Percentiles rank a stretch among this genome's conserved stretches.
These are phyloP conservation scores for Atkinsonella texensis DNA, from an alignment of 2,329 filamentous ascomycete species.

Conservation along the genomic window DNA sequence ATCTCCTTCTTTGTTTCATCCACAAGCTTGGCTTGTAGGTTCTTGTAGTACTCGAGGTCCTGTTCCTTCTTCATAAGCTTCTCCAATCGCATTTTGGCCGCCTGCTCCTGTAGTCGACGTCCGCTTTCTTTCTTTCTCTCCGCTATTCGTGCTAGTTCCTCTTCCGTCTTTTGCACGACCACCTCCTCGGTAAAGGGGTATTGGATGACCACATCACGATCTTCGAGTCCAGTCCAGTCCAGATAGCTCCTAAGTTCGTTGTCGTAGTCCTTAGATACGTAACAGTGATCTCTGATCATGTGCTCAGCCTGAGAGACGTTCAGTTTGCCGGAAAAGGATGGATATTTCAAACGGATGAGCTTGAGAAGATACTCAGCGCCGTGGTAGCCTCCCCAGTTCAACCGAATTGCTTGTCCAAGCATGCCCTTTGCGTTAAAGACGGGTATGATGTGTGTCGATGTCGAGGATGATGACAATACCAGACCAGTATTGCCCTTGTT, in stretches of 20 bases:
- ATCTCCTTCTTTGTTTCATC: conserved; percentile 85
- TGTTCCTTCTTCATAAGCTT: conserved; percentile 93
- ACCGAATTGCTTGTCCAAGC: conserved; percentile 69
- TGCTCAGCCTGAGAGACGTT: conserved; percentile 79
- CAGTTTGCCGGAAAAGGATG: conserved; percentile 74
- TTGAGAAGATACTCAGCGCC: conserved; percentile 84
- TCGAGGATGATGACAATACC: conserved; percentile 84
- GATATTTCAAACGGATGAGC: conserved; percentile 83
- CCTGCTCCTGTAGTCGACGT: conserved; percentile 82
- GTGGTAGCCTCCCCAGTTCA: conserved; percentile 93
- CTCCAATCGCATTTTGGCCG: conserved; percentile 92
- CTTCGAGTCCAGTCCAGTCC: conserved; percentile 86
- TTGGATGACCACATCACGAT: conserved; percentile 79
- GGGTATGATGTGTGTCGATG: conserved; percentile 88
- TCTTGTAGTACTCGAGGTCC: conserved; percentile 86
- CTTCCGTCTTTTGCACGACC: conserved; percentile 81
- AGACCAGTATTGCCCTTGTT: conserved; percentile 82
- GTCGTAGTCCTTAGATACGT: conserved; percentile 76
- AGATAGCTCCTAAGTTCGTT: conserved; percentile 63
- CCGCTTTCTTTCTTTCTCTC: conserved; percentile 95
- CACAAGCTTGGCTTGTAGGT: conserved; percentile 59
- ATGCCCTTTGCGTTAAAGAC: conserved; percentile 79
- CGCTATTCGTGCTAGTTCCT: conserved; percentile 79
- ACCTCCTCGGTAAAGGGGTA: conserved; percentile 91
- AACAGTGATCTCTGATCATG: conserved; percentile 80